Percentiles rank a stretch among this genome's conserved stretches.
Evolutionary conservation across 1,284 basidiomycete species (phyloP).

Genomic region (Porphyrellus sp.): DNA sequence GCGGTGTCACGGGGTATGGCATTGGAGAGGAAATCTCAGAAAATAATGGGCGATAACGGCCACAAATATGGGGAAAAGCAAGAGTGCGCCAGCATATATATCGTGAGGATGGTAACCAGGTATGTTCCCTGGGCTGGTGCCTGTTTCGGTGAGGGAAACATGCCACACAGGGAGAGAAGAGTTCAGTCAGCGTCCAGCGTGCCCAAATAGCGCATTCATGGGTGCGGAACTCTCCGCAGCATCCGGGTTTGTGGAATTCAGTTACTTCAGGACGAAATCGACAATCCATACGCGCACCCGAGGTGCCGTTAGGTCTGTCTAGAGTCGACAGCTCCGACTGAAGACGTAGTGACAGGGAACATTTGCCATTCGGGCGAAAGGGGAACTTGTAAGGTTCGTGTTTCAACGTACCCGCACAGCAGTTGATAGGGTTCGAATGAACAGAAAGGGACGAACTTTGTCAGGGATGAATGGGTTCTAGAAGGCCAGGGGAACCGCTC

Average conservation of each 20-base stretch:
- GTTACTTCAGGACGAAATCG: background rate
- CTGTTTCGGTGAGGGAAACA: background rate
- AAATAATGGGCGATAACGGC: no score
- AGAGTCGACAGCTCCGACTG: background rate
- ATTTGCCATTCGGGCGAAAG: background rate
- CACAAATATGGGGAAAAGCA: background rate
- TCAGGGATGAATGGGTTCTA: conserved; percentile 4
- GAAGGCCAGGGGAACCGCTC: no score
- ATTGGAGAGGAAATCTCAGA: no score
- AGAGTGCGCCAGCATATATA: background rate
- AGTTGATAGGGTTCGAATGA: background rate
- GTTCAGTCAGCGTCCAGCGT: background rate
- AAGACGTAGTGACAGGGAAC: background rate
- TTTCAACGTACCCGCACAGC: conserved; percentile 1
- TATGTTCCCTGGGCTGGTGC: background rate
- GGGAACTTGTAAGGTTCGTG: background rate
- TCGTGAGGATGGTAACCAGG: background rate
- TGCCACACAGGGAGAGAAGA: background rate
- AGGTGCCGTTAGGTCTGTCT: conserved; percentile 3
- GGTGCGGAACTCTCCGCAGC: no score
- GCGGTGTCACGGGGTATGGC: no score
- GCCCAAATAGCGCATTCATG: background rate
- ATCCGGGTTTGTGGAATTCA: background rate
- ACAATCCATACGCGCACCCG: background rate
- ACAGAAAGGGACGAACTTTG: background rate